Conservation (phyloP, 1,284 basidiomycete species). For the Trametes versicolor region DNA sequence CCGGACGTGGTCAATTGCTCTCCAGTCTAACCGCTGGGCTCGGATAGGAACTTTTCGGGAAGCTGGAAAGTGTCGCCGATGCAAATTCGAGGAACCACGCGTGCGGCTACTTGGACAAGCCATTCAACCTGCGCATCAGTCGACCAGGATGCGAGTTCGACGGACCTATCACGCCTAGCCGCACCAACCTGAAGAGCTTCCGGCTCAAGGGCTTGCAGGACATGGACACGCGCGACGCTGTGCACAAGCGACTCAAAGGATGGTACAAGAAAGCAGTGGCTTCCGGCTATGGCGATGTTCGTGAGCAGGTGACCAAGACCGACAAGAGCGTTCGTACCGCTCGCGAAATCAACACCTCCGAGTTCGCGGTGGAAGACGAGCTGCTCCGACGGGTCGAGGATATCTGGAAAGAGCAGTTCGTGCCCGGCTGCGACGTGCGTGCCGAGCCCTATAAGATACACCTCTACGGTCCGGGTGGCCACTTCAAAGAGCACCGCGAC, state of each 20-base stretch:
- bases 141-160: slow-evolving; percentile 12
- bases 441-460: slow-evolving; percentile 2
- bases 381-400: slow-evolving; percentile 34
- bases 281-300: slow-evolving; percentile 32
- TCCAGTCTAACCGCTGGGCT: not conserved
- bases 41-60: not conserved
- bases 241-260: slow-evolving; percentile 13
- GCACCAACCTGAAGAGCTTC: not conserved
- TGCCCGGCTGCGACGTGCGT: slow-evolving; percentile 18
- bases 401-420: slow-evolving; percentile 39
- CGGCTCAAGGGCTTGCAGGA: no score
- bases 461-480: slow-evolving; percentile 29
- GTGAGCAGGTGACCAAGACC: slow-evolving; percentile 27
- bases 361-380: slow-evolving; percentile 36
- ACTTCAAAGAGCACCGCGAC: slow-evolving; percentile 44
- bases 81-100: not conserved
- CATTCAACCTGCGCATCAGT: slow-evolving; percentile 19
- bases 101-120: not conserved
- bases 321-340: slow-evolving; percentile 38
- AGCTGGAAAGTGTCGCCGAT: not conserved
- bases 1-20: no score
- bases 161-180: not conserved
- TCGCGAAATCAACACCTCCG: slow-evolving; percentile 41
- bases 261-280: slow-evolving; percentile 20
- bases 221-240: not conserved